Evolutionary conservation across 495 filamentous ascomycete species (phyloP).

Genomic region (Barbatosphaeria neglecta): DNA sequence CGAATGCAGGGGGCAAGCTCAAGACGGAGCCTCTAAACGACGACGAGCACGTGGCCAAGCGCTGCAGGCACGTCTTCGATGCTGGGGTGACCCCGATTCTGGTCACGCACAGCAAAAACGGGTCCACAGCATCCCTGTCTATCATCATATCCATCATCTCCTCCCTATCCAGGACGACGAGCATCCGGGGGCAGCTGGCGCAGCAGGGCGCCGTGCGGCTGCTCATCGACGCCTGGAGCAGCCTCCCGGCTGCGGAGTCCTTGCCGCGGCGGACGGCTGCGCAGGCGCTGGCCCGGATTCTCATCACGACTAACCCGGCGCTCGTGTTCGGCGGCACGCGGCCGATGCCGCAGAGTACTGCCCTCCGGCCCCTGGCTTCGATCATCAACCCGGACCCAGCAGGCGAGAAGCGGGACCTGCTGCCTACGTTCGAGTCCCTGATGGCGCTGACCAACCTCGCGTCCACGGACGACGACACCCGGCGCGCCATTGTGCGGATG

Average conservation of each 20-base stretch:
- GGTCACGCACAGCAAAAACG: constrained; percentile 54
- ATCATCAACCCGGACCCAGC: constrained; percentile 49
- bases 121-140: constrained; percentile 50
- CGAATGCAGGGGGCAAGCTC: constrained; percentile 60
- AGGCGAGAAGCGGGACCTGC: constrained; percentile 63
- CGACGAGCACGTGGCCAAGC: constrained; percentile 59
- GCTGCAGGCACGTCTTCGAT: constrained; percentile 67
- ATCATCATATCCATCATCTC: constrained; percentile 66
- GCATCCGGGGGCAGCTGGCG: constrained; percentile 63
- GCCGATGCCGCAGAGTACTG: constrained; percentile 57
- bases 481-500: constrained; percentile 57
- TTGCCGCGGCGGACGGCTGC: constrained; percentile 52
- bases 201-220: constrained; percentile 88
- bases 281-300: constrained; percentile 80
- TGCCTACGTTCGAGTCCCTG: constrained; percentile 80
- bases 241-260: constrained; percentile 40
- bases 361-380: constrained; percentile 65
- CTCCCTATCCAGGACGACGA: constrained; percentile 57
- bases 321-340: constrained; percentile 74
- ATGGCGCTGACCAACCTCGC: constrained; percentile 91
- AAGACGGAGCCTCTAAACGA: constrained; percentile 58
- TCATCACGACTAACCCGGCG: constrained; percentile 77
- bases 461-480: constrained; percentile 58
- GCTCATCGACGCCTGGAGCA: constrained; percentile 53
- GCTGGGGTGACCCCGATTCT: constrained; percentile 64